Conservation (phyloP, 2,329 filamentous ascomycete species). For the Penicillium crustosum region DNA sequence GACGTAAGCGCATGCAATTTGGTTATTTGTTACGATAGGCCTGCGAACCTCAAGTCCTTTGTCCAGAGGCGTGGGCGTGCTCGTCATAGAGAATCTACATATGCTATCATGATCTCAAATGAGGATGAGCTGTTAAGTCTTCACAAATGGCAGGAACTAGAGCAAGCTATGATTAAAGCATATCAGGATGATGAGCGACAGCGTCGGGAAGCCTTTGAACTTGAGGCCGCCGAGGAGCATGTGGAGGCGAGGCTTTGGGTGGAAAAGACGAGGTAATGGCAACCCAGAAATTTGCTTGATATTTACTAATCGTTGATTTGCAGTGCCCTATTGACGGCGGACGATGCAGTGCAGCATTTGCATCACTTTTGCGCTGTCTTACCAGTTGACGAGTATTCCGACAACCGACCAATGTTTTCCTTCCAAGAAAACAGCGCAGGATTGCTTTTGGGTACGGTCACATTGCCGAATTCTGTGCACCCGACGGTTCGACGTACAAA, state of each 20-base stretch:
- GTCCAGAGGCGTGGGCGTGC: slow-evolving; percentile 66
- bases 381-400: slow-evolving; percentile 57
- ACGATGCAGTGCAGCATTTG: slow-evolving; percentile 73
- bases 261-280: slow-evolving; percentile 28
- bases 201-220: slow-evolving; percentile 45
- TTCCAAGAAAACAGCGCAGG: slow-evolving; percentile 24
- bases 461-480: slow-evolving; percentile 71
- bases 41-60: slow-evolving; percentile 63
- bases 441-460: slow-evolving; percentile 56
- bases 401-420: slow-evolving; percentile 66
- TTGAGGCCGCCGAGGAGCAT: slow-evolving; percentile 52
- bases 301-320: not conserved
- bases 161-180: slow-evolving; percentile 67
- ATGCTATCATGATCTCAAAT: slow-evolving; percentile 50
- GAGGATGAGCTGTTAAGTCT: slow-evolving; percentile 36
- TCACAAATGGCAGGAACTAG: slow-evolving; percentile 64
- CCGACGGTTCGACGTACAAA: slow-evolving; percentile 55
- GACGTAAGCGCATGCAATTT: slow-evolving; percentile 64
- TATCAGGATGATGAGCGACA: slow-evolving; percentile 66
- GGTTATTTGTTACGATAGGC: slow-evolving; percentile 64
- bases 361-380: slow-evolving; percentile 75
- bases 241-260: slow-evolving; percentile 44
- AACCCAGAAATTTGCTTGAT: not conserved
- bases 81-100: slow-evolving; percentile 56
- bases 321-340: slow-evolving; percentile 66